Percentiles rank a stretch among this genome's conserved stretches.
phyloP scores from a whole-genome alignment of 352 stramenopile species.

The Aphanomyces euteiches region DNA sequence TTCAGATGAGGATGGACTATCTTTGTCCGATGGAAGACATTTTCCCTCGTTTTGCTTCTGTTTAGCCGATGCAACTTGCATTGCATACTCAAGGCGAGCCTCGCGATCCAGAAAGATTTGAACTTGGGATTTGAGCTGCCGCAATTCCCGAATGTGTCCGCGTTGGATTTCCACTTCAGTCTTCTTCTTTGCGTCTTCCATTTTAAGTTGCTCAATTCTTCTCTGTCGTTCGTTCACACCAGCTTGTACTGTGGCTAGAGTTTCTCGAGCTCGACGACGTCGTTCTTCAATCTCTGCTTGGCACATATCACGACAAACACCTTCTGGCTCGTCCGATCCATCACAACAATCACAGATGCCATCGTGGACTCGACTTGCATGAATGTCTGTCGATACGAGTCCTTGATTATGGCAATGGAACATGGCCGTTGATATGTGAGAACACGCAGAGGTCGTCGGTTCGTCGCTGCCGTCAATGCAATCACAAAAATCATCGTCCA shows the following conservation, averaged over 20 bases:
- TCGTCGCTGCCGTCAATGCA: conserved; percentile 90
- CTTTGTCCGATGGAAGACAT: conserved; percentile 9
- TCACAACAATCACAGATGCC: conserved; percentile 98
- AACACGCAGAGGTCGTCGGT: conserved; percentile 75
- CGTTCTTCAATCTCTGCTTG: conserved; percentile 37
- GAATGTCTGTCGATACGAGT: conserved; percentile 47
- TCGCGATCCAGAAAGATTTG: conserved; percentile 52
- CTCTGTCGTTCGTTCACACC: conserved; percentile 44
- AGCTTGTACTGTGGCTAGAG: conserved; percentile 43
- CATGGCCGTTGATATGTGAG: conserved; percentile 37
- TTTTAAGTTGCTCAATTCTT: conserved; percentile 42
- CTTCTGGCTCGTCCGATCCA: conserved; percentile 85
- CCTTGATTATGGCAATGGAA: conserved; percentile 26
- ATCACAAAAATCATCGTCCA: conserved; percentile 95
- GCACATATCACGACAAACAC: conserved; percentile 47
- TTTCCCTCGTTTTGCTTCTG: conserved; percentile 6
- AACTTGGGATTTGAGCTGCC: conserved; percentile 47
- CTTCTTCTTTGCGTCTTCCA: conserved; percentile 33
- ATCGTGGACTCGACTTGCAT: conserved; percentile 77
- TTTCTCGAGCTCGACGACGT: conserved; percentile 38
- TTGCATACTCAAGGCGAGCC: conserved; percentile 11
- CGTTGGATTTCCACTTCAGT: conserved; percentile 41
- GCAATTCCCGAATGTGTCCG: conserved; percentile 35
- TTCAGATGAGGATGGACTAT: too few species aligned
- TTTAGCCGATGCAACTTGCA: conserved; percentile 26